Conservation (phyloP, 768 basidiomycete species). For the Scleroderma citrinum region DNA sequence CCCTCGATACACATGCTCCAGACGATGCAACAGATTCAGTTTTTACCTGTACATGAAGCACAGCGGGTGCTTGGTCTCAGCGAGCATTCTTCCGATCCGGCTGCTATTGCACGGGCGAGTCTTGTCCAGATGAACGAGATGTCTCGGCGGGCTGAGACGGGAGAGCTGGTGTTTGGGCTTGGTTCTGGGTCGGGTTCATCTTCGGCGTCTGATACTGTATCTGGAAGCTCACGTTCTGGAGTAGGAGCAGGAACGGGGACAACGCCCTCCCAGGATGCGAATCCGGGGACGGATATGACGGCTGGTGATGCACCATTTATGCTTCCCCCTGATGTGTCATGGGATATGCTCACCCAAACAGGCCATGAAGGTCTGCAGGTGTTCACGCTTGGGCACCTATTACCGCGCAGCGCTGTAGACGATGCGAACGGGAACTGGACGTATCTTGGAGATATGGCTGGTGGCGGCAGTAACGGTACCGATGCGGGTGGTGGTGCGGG, state of each 20-base stretch:
- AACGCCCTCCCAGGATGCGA: no score
- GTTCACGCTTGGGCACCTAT: constrained; percentile 72
- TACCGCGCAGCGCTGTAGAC: constrained; percentile 49
- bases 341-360: constrained; percentile 23
- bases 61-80: constrained; percentile 42
- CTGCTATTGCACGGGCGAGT: constrained; percentile 56
- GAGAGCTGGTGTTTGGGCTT: constrained; percentile 15
- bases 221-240: no score
- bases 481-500: constrained; percentile 16
- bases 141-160: constrained; percentile 52
- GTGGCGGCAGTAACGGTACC: constrained; percentile 1
- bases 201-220: background rate
- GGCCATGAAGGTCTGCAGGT: constrained; percentile 68
- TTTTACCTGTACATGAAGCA: constrained; percentile 53
- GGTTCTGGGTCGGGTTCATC: background rate
- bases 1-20: background rate
- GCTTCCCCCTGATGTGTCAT: constrained; percentile 18
- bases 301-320: constrained; percentile 23
- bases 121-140: constrained; percentile 77
- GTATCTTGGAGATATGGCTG: constrained; percentile 35
- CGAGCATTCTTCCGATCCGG: constrained; percentile 40
- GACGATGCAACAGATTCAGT: constrained; percentile 24
- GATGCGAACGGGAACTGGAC: constrained; percentile 58
- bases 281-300: constrained; percentile 18
- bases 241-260: no score